phyloP scores from a whole-genome alignment of 352 stramenopile species.

The Globisporangium spiculum region DNA sequence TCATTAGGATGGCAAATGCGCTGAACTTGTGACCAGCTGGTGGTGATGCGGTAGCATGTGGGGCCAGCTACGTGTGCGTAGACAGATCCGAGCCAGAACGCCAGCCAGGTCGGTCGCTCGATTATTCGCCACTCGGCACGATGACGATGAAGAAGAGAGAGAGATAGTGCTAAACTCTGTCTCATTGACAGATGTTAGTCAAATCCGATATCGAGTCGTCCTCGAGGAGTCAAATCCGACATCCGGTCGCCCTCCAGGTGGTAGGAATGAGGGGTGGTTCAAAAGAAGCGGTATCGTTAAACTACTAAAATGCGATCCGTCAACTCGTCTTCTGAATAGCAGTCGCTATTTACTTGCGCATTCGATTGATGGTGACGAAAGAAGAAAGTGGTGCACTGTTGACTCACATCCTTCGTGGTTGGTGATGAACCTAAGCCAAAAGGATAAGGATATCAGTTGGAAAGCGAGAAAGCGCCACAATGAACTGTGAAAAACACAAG shows the following conservation, averaged over 20 bases:
- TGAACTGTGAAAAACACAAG: not conserved
- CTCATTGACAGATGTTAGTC: not conserved
- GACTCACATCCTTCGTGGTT: not conserved
- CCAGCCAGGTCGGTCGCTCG: not conserved
- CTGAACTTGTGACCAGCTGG: slow-evolving; percentile 3
- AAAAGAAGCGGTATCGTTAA: not conserved
- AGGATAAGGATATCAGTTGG: not conserved
- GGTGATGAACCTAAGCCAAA: not conserved
- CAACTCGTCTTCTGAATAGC: not conserved
- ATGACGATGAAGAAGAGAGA: not conserved
- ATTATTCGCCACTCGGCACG: not conserved
- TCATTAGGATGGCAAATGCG: not conserved
- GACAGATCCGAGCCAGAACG: not conserved
- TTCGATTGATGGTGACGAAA: not conserved
- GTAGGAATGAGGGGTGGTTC: not conserved
- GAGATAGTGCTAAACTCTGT: not conserved
- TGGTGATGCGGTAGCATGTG: not conserved
- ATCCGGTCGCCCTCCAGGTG: not conserved
- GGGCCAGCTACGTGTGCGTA: not conserved
- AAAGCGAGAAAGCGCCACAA: not conserved
- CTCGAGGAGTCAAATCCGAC: not conserved
- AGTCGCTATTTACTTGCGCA: not conserved
- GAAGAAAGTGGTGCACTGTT: not conserved
- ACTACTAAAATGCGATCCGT: not conserved
- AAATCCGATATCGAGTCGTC: not conserved